Evolutionary conservation across 306 rosid genomes (phyloP).

Genomic region (Prunus fruticosa): DNA sequence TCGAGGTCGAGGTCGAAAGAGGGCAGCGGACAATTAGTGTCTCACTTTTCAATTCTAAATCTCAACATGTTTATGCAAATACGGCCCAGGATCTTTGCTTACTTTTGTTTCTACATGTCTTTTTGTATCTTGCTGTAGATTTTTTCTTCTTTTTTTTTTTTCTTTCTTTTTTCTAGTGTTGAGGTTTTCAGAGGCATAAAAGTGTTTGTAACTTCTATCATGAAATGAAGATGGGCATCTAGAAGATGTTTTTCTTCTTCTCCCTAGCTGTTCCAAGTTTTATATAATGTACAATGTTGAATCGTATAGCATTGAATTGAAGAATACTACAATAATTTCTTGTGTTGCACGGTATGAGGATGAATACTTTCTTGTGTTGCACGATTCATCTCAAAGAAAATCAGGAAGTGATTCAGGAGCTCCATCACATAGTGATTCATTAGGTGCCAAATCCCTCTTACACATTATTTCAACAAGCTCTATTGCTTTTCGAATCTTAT

Average conservation of each 20-base stretch:
- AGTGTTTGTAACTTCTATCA: not conserved
- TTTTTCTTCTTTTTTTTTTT: not conserved
- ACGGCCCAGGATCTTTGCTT: not conserved
- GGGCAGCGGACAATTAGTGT: constrained; percentile 24
- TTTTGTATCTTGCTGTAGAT: not conserved
- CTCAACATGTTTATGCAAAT: not conserved
- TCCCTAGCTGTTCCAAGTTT: not conserved
- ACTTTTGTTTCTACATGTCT: not conserved
- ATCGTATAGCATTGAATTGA: not conserved
- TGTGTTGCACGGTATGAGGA: not conserved
- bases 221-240: not conserved
- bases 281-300: too few relatives aligned
- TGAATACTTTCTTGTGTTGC: not conserved
- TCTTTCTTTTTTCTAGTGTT: not conserved
- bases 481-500: too few relatives aligned
- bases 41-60: constrained; percentile 6
- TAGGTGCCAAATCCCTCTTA: too few relatives aligned
- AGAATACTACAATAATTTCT: not conserved
- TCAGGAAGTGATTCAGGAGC: constrained; percentile 6
- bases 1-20: constrained; percentile 39
- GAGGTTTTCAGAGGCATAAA: not conserved
- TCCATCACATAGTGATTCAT: not conserved
- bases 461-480: too few relatives aligned
- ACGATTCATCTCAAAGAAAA: not conserved
- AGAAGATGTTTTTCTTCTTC: not conserved